Evolutionary conservation across 2,329 filamentous ascomycete genomes (phyloP), one percentile per base, ranked within the genome.

Genomic region (Penicillium sp.): DNA sequence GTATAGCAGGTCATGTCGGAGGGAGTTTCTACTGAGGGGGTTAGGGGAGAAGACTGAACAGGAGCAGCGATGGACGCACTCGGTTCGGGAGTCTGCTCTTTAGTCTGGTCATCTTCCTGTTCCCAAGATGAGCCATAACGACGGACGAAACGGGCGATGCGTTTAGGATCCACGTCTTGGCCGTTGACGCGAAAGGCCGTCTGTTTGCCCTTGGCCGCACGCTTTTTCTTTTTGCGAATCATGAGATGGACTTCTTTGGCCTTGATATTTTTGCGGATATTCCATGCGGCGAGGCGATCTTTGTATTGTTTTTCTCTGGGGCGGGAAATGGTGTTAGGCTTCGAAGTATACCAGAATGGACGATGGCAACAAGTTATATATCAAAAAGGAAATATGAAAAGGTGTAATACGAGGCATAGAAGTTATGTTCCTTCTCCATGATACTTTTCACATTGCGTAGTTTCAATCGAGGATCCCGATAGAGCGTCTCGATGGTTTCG

Each of bases 1-100:
- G 60, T 63, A 41, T 59, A 63, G 43, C 60, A 64, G 27, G 56
- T 60, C 59, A 64, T 64, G 41, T 64, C 60, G 25, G 60, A 60
- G 4, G 60, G 60, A 14, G 60, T 64, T 31, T 51, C 60, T 64
- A 29, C 27, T 37, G 6, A 13, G 25, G 25, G 12, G 25, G n/a
- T 27, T 27, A 13, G 25, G 25, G 18, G 18, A 22, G 18, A 22
- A 9, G 18, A 5, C 5, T 9, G 18, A 22, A 9, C 18, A 22
- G 18, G 18, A 22, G 18, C 9, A 5, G n/a, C 12, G 25, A 13
- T n/a, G 25, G 15, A 51, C 56, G 27, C 43, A 64, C 60, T 47
- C 30, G 60, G 60, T 30, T 64, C 60, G 1, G 60, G 59, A 35
- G 58, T 64, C 17, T 47, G 44, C 31, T 52, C 47, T 4, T 41